Evolutionary conservation across 202 grass and related monocot species (phyloP).

Genomic region (Saccharum hybrid): DNA sequence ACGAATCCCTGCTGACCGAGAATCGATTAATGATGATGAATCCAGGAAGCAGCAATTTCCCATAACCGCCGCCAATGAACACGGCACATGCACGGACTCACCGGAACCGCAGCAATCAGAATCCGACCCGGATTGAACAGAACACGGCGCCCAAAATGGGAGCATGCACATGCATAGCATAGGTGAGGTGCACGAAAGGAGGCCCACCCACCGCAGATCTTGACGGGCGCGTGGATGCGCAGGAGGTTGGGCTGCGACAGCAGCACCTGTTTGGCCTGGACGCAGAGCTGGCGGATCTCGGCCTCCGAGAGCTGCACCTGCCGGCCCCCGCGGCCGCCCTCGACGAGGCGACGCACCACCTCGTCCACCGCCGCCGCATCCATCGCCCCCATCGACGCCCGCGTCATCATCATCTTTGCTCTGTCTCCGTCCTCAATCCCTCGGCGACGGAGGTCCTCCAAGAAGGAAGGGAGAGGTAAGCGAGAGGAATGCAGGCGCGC

Average conservation of each 20-base stretch:
- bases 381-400: constrained; percentile 56
- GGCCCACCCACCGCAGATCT: constrained; percentile 59
- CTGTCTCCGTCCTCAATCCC: not conserved
- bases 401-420: constrained; percentile 49
- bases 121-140: not conserved
- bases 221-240: constrained; percentile 58
- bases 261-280: constrained; percentile 61
- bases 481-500: constrained; percentile 2
- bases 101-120: not conserved
- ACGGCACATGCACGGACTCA: not conserved
- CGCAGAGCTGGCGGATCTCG: constrained; percentile 80
- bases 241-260: constrained; percentile 67
- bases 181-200: not conserved
- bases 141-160: not conserved
- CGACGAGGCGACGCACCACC: constrained; percentile 58
- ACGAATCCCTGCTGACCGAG: not conserved
- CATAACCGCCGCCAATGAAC: not conserved
- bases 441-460: not conserved
- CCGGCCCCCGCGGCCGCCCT: constrained; percentile 53
- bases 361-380: constrained; percentile 64
- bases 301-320: constrained; percentile 74
- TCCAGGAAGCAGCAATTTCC: constrained; percentile 8
- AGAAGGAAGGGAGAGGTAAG: not conserved
- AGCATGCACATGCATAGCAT: not conserved
- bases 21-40: not conserved